phyloP scores from a whole-genome alignment of 2,329 filamentous ascomycete species.

The Apiospora malaysiana region DNA sequence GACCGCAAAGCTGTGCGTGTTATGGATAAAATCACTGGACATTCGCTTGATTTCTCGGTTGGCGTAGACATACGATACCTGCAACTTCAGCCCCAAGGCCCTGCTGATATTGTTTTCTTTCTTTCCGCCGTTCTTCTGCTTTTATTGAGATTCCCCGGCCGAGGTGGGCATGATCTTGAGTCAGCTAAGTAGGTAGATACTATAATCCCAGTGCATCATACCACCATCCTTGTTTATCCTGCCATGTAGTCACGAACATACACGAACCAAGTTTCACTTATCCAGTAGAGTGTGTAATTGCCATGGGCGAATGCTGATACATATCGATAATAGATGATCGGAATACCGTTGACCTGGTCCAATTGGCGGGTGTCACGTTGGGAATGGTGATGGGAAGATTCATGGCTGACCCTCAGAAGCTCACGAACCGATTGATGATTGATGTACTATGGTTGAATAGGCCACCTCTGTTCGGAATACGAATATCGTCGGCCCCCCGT shows the following conservation, averaged over 20 bases:
- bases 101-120: background rate
- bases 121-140: background rate
- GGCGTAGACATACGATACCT: conserved; percentile 16
- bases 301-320: too few relatives aligned
- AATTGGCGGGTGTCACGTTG: too few relatives aligned
- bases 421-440: too few relatives aligned
- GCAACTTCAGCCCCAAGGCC: conserved; percentile 10
- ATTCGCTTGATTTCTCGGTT: conserved; percentile 19
- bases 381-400: too few relatives aligned
- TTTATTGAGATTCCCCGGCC: conserved; percentile 3
- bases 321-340: too few relatives aligned
- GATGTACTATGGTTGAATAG: too few relatives aligned
- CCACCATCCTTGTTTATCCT: background rate
- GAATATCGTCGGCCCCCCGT: too few relatives aligned
- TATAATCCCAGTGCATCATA: background rate
- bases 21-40: background rate
- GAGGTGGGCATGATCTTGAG: background rate
- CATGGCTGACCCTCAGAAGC: too few relatives aligned
- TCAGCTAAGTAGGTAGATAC: background rate
- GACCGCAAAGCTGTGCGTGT: background rate
- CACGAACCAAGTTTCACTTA: too few relatives aligned
- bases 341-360: too few relatives aligned
- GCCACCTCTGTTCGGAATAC: too few relatives aligned
- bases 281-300: too few relatives aligned
- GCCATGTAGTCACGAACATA: background rate